Conservation (phyloP, 2,329 filamentous ascomycete species). For the Venturia carpophila region DNA sequence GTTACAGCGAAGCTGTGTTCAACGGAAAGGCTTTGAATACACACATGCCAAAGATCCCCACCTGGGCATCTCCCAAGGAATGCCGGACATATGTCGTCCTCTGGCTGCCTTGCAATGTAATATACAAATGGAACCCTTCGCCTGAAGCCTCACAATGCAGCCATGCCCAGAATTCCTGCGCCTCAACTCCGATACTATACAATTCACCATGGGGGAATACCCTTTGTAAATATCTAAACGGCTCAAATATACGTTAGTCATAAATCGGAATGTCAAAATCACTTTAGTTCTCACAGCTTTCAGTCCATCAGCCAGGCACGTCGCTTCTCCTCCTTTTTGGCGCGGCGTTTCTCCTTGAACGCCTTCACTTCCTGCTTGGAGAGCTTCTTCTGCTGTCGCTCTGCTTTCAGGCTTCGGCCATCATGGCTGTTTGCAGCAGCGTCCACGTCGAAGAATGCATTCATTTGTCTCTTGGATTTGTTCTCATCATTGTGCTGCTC, state of each 20-base stretch:
- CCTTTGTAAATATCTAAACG: background rate
- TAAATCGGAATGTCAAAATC: constrained; percentile 7
- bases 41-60: background rate
- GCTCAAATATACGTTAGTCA: constrained; percentile 12
- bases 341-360: constrained; percentile 82
- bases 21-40: background rate
- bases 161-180: background rate
- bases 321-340: constrained; percentile 89
- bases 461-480: constrained; percentile 82
- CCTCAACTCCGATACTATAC: constrained; percentile 6
- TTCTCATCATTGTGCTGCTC: constrained; percentile 80
- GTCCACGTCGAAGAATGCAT: constrained; percentile 92
- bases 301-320: constrained; percentile 84
- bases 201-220: constrained; percentile 1
- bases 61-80: background rate
- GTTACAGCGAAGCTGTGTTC: background rate
- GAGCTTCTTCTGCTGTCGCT: constrained; percentile 76
- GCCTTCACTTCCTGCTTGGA: constrained; percentile 80
- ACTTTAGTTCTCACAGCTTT: constrained; percentile 26
- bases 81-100: background rate
- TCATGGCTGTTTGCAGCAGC: constrained; percentile 86
- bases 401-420: constrained; percentile 82
- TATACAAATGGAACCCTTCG: background rate
- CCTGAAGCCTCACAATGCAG: background rate
- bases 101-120: background rate